These are phyloP conservation scores for Calonectria henricotiae DNA, from an alignment of 2,329 filamentous ascomycete species.

Conservation along the genomic window DNA sequence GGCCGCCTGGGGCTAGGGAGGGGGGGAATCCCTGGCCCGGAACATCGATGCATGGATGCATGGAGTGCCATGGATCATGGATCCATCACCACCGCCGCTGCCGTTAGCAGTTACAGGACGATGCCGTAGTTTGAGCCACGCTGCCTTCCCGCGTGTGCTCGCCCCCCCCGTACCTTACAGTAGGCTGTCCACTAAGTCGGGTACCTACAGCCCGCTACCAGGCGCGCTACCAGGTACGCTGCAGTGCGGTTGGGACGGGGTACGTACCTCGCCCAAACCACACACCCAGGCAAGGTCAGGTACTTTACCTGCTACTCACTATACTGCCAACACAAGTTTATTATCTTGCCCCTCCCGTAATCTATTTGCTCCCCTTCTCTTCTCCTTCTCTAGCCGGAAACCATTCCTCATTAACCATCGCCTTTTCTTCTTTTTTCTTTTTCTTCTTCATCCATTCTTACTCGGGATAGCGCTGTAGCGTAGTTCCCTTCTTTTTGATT, in stretches of 20 bases:
- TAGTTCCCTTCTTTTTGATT: constrained; percentile 53
- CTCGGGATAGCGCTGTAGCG: constrained; percentile 52
- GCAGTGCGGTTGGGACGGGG: constrained; percentile 7
- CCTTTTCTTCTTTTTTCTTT: constrained; percentile 40
- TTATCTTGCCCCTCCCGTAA: constrained; percentile 51
- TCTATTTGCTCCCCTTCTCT: constrained; percentile 49
- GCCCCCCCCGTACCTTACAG: constrained; percentile 36
- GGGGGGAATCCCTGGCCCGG: constrained; percentile 24
- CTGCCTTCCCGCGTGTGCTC: constrained; percentile 21
- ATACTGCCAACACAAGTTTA: constrained; percentile 41
- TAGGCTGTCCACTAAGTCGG: constrained; percentile 33
- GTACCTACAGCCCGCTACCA: constrained; percentile 27
- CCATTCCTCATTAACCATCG: constrained; percentile 45
- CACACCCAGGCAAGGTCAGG: constrained; percentile 24
- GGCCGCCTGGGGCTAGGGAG: background rate
- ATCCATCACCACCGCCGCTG: constrained; percentile 53
- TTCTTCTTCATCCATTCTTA: constrained; percentile 47
- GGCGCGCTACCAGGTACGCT: constrained; percentile 16
- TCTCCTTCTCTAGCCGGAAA: constrained; percentile 45
- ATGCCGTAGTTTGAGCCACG: constrained; percentile 23
- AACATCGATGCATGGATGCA: constrained; percentile 26
- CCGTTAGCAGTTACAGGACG: constrained; percentile 52
- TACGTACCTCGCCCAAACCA: constrained; percentile 10
- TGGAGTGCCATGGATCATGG: constrained; percentile 31
- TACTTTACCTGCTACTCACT: constrained; percentile 27